Percentiles rank a stretch among this genome's conserved stretches.
Conservation (phyloP, 2,329 filamentous ascomycete species). For the Clonostachys rhizophaga region DNA sequence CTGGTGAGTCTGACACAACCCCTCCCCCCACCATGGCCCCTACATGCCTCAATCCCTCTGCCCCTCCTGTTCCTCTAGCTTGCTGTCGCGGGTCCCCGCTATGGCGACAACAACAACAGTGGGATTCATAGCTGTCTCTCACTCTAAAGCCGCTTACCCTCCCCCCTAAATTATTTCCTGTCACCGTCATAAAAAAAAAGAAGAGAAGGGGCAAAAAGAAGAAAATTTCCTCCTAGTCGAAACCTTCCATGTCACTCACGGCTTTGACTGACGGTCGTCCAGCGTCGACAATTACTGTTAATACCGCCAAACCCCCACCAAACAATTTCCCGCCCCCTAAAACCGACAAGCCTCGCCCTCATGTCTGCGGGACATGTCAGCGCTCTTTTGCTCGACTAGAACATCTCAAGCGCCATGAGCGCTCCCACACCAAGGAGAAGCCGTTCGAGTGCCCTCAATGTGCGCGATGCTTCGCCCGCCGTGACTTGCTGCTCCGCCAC, state of each 20-base stretch:
- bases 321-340: constrained; percentile 73
- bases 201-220: too few relatives aligned
- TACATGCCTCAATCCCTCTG: too few relatives aligned
- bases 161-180: too few relatives aligned
- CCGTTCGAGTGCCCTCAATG: constrained; percentile 97
- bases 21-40: constrained; percentile 9
- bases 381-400: constrained; percentile 92
- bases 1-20: constrained; percentile 27
- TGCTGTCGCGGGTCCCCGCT: too few relatives aligned
- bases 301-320: constrained; percentile 30
- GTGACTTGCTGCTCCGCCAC: constrained; percentile 87
- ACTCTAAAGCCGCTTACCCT: too few relatives aligned
- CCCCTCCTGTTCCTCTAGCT: too few relatives aligned
- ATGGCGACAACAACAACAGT: too few relatives aligned
- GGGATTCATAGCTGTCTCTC: too few relatives aligned
- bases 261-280: not conserved
- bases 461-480: constrained; percentile 86
- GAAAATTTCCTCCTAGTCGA: too few relatives aligned
- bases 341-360: constrained; percentile 94
- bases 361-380: constrained; percentile 86
- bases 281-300: constrained; percentile 48
- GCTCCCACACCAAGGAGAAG: constrained; percentile 98
- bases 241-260: too few relatives aligned
- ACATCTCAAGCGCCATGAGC: constrained; percentile 94
- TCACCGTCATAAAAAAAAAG: too few relatives aligned